Evolutionary conservation across 805 yeast genomes (phyloP).

Genomic region (Sugiyamaella mastotermitis): DNA sequence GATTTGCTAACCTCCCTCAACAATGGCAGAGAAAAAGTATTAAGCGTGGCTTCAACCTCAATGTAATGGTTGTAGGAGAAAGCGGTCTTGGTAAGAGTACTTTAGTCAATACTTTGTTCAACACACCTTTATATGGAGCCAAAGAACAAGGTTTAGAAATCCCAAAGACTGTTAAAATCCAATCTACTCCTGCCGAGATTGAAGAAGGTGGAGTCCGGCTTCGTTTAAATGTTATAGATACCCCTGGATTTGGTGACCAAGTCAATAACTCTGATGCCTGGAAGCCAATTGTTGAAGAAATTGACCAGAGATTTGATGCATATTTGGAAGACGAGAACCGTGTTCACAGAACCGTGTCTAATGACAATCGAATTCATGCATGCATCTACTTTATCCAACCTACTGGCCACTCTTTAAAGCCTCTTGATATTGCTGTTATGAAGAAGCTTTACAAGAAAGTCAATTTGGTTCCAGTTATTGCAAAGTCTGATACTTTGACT

Average conservation of each 20-base stretch:
- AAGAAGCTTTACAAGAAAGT: constrained; percentile 83
- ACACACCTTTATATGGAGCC: constrained; percentile 47
- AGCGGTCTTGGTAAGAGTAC: constrained; percentile 92
- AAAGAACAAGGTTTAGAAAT: constrained; percentile 37
- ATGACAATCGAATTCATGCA: constrained; percentile 88
- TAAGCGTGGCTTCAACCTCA: constrained; percentile 82
- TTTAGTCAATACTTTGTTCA: constrained; percentile 83
- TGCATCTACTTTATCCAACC: constrained; percentile 93
- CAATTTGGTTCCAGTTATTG: constrained; percentile 88
- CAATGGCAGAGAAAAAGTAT: constrained; percentile 97
- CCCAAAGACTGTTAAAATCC: constrained; percentile 47
- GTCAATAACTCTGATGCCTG: constrained; percentile 75
- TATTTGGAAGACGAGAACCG: constrained; percentile 87
- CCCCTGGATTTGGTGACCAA: constrained; percentile 92
- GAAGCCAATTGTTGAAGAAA: constrained; percentile 88
- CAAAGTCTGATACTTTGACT: constrained; percentile 89
- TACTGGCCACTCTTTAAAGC: constrained; percentile 87
- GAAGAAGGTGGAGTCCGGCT: constrained; percentile 93
- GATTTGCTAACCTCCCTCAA: constrained; percentile 95
- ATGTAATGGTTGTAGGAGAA: constrained; percentile 79
- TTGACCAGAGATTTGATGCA: constrained; percentile 77
- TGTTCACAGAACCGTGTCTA: constrained; percentile 61
- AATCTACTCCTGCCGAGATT: constrained; percentile 60
- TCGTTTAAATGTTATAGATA: constrained; percentile 74
- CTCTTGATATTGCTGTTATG: constrained; percentile 86